Evolutionary conservation across 1,284 basidiomycete genomes (phyloP), one percentile per base, ranked within the genome.

Genomic region (Ganoderma multipileum): DNA sequence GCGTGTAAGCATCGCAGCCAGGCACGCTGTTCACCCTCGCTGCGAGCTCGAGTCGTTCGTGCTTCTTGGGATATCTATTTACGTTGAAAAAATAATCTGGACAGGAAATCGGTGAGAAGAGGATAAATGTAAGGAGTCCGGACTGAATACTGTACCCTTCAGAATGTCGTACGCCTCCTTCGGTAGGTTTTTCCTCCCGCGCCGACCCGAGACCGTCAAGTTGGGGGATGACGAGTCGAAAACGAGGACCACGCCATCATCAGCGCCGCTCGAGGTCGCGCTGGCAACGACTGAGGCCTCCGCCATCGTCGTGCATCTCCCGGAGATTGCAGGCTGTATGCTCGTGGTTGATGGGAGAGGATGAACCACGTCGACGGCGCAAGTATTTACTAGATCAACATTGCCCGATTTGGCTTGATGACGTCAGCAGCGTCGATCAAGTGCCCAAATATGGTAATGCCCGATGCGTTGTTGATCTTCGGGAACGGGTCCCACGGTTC

Each of bases 21-120:
- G 55, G 20, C 16, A 58, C 28, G 55, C 8, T 11, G 33, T 58
- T 33, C n/a, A 58, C 55, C 33, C 20, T 38, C 4, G 20, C 30
- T 2, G 33, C 55, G 55, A 58, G 55, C 33, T 36, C 55, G 11
- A 38, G 33, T 3, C 30, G 9, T 38, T 58, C 55, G 55, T 9
- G 20, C 33, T 38, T 38, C 11, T 38, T 33, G 7, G 55, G 55
- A 4, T 1, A n/a, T 14, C 16, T 33, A 18, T 33, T 58, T 3
- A 58, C 55, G 20, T 30, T 33, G 55, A 58, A 58, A 9, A 58
- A 58, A 30, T 58, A 58, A 38, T 58, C 55, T 58, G n/a, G 5
- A 2, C 30, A 5, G 2, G 0, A n/a, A 5, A 33, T 9, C 2
- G 20, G 11, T 58, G 30, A 58, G 55, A 0, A 33, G 14, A 18